phyloP scores from a whole-genome alignment of 2,329 filamentous ascomycete species.

The Cadophora gregata region DNA sequence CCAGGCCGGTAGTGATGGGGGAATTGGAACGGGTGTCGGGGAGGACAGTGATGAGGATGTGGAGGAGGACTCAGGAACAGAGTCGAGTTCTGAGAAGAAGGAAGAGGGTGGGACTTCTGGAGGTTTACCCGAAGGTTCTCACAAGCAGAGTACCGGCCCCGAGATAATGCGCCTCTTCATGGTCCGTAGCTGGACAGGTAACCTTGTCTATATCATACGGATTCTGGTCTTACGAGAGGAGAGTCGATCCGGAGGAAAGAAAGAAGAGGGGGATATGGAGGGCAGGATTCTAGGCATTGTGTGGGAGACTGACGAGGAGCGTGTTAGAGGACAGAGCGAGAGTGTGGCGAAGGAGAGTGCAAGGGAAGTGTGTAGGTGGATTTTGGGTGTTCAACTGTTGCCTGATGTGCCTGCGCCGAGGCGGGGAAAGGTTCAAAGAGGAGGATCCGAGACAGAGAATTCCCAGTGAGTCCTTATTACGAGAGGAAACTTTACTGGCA shows the following conservation, averaged over 20 bases:
- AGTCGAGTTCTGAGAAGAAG: not conserved
- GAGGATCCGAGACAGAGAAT: not conserved
- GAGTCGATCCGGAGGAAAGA: not conserved
- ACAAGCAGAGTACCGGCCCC: no score
- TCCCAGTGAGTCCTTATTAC: not conserved
- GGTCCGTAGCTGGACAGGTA: constrained; percentile 24
- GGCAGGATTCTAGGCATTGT: constrained; percentile 16
- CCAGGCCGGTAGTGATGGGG: not conserved
- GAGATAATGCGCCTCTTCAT: constrained; percentile 2
- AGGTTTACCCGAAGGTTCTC: no score
- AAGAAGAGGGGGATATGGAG: not conserved
- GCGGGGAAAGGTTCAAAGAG: not conserved
- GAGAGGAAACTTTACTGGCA: not conserved
- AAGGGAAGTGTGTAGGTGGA: constrained; percentile 28
- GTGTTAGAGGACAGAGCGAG: constrained; percentile 7
- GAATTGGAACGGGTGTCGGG: not conserved
- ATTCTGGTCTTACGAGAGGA: constrained; percentile 12
- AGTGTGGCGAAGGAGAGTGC: constrained; percentile 22
- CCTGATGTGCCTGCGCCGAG: constrained; percentile 3
- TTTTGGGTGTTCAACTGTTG: constrained; percentile 17
- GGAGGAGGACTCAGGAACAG: not conserved
- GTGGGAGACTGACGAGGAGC: constrained; percentile 16
- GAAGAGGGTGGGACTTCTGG: no score
- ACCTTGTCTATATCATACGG: constrained; percentile 18
- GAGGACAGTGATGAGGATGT: not conserved